Conservation (phyloP, 2,329 filamentous ascomycete species). For the Davidsoniella australis region DNA sequence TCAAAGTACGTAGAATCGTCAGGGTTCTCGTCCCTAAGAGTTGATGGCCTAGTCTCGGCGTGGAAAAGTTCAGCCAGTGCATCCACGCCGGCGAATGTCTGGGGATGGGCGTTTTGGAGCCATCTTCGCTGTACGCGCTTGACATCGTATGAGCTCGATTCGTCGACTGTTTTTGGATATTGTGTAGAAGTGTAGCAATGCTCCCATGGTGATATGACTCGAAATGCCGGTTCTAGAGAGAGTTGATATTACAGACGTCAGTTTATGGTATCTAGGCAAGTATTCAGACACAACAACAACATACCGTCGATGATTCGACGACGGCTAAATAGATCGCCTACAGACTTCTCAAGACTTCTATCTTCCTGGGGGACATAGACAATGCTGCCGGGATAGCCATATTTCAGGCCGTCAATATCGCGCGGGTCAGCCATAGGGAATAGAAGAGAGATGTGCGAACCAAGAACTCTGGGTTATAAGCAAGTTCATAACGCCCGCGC, state of each 20-base stretch:
- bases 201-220: constrained; percentile 8
- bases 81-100: constrained; percentile 26
- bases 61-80: constrained; percentile 20
- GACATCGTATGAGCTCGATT: background rate
- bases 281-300: background rate
- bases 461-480: background rate
- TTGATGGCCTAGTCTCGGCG: constrained; percentile 18
- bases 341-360: background rate
- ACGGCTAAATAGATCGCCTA: constrained; percentile 6
- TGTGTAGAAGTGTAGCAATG: constrained; percentile 10
- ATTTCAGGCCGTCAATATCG: constrained; percentile 10
- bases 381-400: constrained; percentile 8
- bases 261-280: too few species aligned
- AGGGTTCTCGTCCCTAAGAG: background rate
- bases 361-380: constrained; percentile 7
- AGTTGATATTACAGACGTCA: background rate
- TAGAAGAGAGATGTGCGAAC: constrained; percentile 5
- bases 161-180: background rate
- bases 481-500: constrained; percentile 10
- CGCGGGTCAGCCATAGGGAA: constrained; percentile 10
- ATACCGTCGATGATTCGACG: constrained; percentile 4
- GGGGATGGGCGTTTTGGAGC: constrained; percentile 34
- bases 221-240: constrained; percentile 6
- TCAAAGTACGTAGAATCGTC: constrained; percentile 24
- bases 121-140: constrained; percentile 27